These are phyloP conservation scores for Torulaspora globosa DNA, from an alignment of 1,139 yeast species.

Conservation along the genomic window DNA sequence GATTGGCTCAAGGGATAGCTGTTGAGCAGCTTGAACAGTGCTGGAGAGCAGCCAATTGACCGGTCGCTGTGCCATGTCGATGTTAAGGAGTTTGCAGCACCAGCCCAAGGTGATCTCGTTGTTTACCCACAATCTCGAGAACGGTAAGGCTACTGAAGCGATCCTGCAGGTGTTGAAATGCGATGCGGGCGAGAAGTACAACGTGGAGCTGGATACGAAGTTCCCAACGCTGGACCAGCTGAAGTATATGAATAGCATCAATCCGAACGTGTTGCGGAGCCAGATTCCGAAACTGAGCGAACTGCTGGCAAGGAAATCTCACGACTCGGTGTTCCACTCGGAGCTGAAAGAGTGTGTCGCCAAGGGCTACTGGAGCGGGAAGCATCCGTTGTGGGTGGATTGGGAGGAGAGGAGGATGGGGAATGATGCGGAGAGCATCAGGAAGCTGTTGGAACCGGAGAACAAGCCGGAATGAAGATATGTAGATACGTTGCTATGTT, in stretches of 20 bases:
- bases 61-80: slow-evolving; percentile 22
- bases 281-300: slow-evolving; percentile 23
- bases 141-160: slow-evolving; percentile 15
- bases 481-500: background rate
- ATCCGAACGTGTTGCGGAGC: slow-evolving; percentile 14
- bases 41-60: background rate
- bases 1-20: background rate
- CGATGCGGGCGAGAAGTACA: slow-evolving; percentile 19
- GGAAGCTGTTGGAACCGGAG: slow-evolving; percentile 7
- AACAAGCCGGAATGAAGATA: background rate
- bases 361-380: slow-evolving; percentile 25
- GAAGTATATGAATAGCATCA: slow-evolving; percentile 25
- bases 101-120: slow-evolving; percentile 30
- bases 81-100: slow-evolving; percentile 29
- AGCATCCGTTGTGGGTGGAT: slow-evolving; percentile 31
- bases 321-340: slow-evolving; percentile 25
- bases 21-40: background rate
- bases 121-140: slow-evolving; percentile 26
- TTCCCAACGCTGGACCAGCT: slow-evolving; percentile 34
- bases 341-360: slow-evolving; percentile 21
- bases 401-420: slow-evolving; percentile 33
- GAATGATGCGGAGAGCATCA: slow-evolving; percentile 16
- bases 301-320: slow-evolving; percentile 20
- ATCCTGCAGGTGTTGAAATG: slow-evolving; percentile 21
- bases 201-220: slow-evolving; percentile 22